Conservation (phyloP, 805 yeast species). For the Zygosaccharomyces lentus region DNA sequence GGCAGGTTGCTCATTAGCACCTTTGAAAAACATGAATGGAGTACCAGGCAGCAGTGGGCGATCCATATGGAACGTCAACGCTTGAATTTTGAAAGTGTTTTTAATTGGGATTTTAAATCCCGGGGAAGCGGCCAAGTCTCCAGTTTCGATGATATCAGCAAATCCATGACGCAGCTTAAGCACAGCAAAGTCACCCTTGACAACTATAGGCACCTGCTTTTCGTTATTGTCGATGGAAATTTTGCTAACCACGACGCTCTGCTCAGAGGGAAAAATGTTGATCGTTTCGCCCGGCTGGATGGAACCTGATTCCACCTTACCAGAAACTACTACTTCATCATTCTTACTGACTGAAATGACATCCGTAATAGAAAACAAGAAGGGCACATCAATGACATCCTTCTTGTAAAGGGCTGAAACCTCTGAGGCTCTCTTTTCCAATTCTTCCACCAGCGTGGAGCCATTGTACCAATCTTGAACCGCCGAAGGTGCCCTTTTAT, state of each 20-base stretch:
- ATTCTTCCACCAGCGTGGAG: conserved; percentile 52
- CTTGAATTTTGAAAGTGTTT: conserved; percentile 49
- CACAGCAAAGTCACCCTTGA: conserved; percentile 53
- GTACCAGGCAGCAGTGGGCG: conserved; percentile 79
- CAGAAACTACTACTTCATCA: conserved; percentile 44
- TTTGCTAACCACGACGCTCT: conserved; percentile 37
- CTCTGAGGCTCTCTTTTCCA: conserved; percentile 48
- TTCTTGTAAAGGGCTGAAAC: conserved; percentile 16
- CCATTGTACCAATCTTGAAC: conserved; percentile 19
- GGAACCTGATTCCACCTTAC: conserved; percentile 41
- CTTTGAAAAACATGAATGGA: conserved; percentile 71
- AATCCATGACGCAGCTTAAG: conserved; percentile 38
- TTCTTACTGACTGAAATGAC: conserved; percentile 47
- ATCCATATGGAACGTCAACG: conserved; percentile 59
- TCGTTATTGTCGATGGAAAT: conserved; percentile 26
- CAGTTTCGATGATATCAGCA: conserved; percentile 49
- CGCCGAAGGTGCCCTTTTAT: conserved; percentile 56
- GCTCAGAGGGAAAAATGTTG: conserved; percentile 48
- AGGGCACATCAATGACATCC: conserved; percentile 38
- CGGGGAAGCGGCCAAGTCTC: conserved; percentile 58
- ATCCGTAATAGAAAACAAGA: conserved; percentile 62
- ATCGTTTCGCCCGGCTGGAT: conserved; percentile 68
- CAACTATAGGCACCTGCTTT: conserved; percentile 34
- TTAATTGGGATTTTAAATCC: conserved; percentile 46
- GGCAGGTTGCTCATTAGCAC: conserved; percentile 69